A percentile compares a stretch with the other conserved stretches of the same genome.
These are phyloP conservation scores for Ceratobasidium sp. DNA, from an alignment of 1,284 basidiomycete genomes.

Conservation along the genomic window DNA sequence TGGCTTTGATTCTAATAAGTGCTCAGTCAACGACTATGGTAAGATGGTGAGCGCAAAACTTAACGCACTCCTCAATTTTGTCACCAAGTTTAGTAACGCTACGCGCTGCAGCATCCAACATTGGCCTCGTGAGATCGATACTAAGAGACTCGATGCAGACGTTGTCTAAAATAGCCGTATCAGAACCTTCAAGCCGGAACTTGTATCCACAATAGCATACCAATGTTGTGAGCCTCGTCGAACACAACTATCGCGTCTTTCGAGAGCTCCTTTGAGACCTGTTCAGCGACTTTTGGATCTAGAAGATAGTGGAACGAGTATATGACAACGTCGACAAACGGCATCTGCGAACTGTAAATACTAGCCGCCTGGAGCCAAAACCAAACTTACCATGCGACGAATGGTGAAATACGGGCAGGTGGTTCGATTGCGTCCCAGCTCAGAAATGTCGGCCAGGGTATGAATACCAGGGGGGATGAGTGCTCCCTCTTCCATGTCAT, in stretches of 20 bases:
- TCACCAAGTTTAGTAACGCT: slow-evolving; percentile 90
- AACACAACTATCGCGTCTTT: slow-evolving; percentile 99
- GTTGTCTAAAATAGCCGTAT: slow-evolving; percentile 71
- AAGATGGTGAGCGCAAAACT: not conserved
- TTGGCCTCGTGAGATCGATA: slow-evolving; percentile 97
- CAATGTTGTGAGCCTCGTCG: slow-evolving; percentile 99
- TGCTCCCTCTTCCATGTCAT: slow-evolving; percentile 83
- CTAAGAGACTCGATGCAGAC: slow-evolving; percentile 99
- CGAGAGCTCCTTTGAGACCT: slow-evolving; percentile 97
- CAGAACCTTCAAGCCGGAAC: not conserved
- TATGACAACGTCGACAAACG: slow-evolving; percentile 95
- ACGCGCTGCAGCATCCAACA: slow-evolving; percentile 94
- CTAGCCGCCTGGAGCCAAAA: not conserved
- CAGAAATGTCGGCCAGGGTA: slow-evolving; percentile 93
- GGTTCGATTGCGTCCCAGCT: slow-evolving; percentile 86
- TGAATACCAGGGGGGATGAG: slow-evolving; percentile 90
- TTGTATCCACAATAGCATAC: slow-evolving; percentile 56
- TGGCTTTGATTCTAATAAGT: slow-evolving; percentile 82
- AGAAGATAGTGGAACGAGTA: slow-evolving; percentile 99
- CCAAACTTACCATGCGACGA: slow-evolving; percentile 83
- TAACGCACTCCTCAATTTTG: slow-evolving; percentile 90
- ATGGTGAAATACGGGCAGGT: slow-evolving; percentile 98
- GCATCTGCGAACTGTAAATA: slow-evolving; percentile 68
- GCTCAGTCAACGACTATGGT: not conserved
- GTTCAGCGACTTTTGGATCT: slow-evolving; percentile 98